Base-by-base conservation (phyloP, 257 asterid species). In the Echium plantagineum region DNA sequence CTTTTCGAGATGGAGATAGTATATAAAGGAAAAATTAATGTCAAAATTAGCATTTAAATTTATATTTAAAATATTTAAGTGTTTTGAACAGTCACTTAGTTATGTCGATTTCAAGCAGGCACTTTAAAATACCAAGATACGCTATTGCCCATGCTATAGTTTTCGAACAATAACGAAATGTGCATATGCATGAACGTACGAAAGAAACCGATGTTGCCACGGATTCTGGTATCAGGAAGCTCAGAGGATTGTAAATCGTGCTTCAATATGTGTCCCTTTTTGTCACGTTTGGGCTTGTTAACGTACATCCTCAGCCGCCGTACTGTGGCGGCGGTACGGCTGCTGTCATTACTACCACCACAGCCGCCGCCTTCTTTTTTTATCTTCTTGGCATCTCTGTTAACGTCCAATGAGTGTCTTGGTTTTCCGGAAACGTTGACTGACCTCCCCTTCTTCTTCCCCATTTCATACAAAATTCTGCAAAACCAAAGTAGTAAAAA, bases 301-400 rank as follows among this genome's bases (percentile, higher is more conserved):
- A 86, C 84, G 71, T 93, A 89, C 99, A 93, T 86, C 80, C 86
- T 89, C 51, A 93, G 91, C 76, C 96, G 83, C 77, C 91, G 94
- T 60, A 93, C 97, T 0, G 97, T 89, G 77, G 96, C 83, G 69
- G 95, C 80, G 78, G 84, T 89, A 24, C 97, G 85, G 42, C 78
- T 80, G 3, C 48, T 16, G 10, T 42, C 48, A 9, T 9, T 35
- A 9, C 10, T 35, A 9, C 9, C 30, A 15, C 68, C 52, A 52
- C 71, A 80, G 24, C 42, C 67, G 55, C 80, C 83, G 17, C 62
- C 38, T 56, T 70, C n/a, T n/a, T n/a, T 82, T 54, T 91, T 91
- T 42, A 53, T 49, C 5, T 58, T 42, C 52, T 71, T 75, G 4
- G 38, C 66, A 57, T 73, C 80, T 64, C 97, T 63, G 59, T 93